Base-by-base conservation (phyloP, 352 stramenopile genomes). In the Phytophthora pini region DNA sequence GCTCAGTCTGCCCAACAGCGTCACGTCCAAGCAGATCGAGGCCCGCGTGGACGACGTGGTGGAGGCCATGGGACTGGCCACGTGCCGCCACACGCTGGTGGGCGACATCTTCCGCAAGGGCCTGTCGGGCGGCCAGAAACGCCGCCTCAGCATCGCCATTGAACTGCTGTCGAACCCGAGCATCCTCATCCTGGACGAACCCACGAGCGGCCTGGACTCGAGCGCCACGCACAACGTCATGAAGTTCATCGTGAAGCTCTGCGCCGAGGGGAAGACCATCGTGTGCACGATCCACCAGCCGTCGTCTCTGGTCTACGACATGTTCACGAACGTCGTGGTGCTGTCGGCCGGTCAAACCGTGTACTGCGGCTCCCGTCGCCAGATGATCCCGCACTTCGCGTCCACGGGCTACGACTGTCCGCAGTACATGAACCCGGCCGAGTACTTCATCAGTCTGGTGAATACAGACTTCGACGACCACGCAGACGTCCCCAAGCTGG, bases 251-350 rank as follows among this genome's bases (percentile, higher is more conserved):
- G 74, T 50, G 2, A 63, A 63, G 46, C 53, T 69, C 3, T 69
- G 53, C 10, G 31, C 12, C 32, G 53, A 58, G 12, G 53, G 53
- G 15, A 69, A 59, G 15, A 92, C 77, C 17, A 77, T 98, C 11
- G 62, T 97, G 1, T 96, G 92, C 40, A 97, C 90, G 34, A 97
- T 98, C 69, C 93, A 98, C 69, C 93, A 98, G 68, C 93, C 93
- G 9, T 86, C 79, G 20, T 90, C 80, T n/a, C 31, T 72, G 5
- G 65, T 72, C n/a, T 72, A 72, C 48, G 43, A 72, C 26, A 68
- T 72, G 57, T 72, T 72, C 41, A 72, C 65, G 17, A 20, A 20
- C 17, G 17, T 20, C 17, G 17, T 20, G 17, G 17, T 20, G 17
- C 17, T 20, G 17, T 20, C 17, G 17, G 17, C 17, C 17, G 17